Percentiles rank a stretch among this genome's conserved stretches.
Evolutionary conservation across 129 eudicot genomes (phyloP).

Genomic region (Chrysanthemum seticuspe): DNA sequence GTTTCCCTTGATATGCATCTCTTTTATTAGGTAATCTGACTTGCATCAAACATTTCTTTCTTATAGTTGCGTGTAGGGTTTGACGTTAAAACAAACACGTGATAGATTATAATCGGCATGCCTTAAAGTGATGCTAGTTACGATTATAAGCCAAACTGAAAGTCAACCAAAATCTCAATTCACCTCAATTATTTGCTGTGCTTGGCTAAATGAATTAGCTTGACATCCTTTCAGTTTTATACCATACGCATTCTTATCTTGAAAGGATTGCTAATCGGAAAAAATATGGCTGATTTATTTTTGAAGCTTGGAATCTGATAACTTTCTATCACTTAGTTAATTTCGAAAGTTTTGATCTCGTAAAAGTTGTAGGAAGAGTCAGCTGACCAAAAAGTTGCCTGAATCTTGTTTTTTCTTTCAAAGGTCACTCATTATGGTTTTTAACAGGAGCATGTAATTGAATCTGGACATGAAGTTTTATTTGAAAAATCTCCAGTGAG

Average conservation of each 20-base stretch:
- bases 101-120: no score
- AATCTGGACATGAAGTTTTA: conserved; percentile 20
- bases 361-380: background rate
- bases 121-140: no score
- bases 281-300: background rate
- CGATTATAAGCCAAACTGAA: no score
- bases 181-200: no score
- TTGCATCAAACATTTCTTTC: background rate
- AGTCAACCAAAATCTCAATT: no score
- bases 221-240: no score
- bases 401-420: conserved; percentile 12
- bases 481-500: conserved; percentile 16
- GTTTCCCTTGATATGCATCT: conserved; percentile 3
- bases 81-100: background rate
- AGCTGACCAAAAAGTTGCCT: background rate
- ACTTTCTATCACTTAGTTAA: no score
- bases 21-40: background rate
- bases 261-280: background rate
- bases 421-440: conserved; percentile 4
- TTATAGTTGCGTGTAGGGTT: background rate
- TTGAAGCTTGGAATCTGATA: no score
- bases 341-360: no score
- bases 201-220: no score
- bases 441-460: conserved; percentile 23
- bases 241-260: background rate